Base-by-base conservation (phyloP, 495 filamentous ascomycete genomes). In the Xylaria bambusicola region DNA sequence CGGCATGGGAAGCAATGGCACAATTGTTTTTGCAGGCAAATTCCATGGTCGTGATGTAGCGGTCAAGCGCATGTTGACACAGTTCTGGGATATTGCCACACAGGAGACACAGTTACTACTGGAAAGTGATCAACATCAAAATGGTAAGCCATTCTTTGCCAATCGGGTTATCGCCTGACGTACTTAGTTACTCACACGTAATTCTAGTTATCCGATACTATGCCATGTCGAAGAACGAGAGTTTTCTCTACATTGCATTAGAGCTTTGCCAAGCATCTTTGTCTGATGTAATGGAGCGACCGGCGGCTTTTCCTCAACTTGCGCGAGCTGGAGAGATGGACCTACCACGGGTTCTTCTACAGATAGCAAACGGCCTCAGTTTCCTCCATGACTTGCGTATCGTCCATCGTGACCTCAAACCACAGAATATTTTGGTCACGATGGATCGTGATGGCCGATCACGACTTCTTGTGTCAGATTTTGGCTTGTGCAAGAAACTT, bases 401-500 rank as follows among this genome's bases (percentile, higher is more conserved):
- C 64, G 95, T 98, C 12, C 94, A 98, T 71, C 89, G 94, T 48
- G 94, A 98, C 71, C 80, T 98, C 63, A 98, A 98, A 70, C 94
- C 94, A 1, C 94, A 98, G 66, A 98, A 98, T 64, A 97, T 98
- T 45, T 80, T 98, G 0, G 91, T 96, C 49, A 77, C 80, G 40
- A 78, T 83, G 71, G 75, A 79, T 74, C 74, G 85, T 71, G 77
- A 80, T 46, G 77, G 80, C n/a, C 78, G 73, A 42, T 86, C 88
- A 29, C 89, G 93, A 15, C 78, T 98, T 3, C 84, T 98, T 9
- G 96, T 98, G 33, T 97, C 95, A 1, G 94, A 98, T 73, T 98
- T 98, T 71, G 94, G 94, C 12, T 83, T 98, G 18, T 98, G 94
- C 73, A 98, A 98, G 80, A 97, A 96, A 67, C 76, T 98, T n/a